phyloP scores from a whole-genome alignment of 768 basidiomycete species.

The Kwoniella sp. region DNA sequence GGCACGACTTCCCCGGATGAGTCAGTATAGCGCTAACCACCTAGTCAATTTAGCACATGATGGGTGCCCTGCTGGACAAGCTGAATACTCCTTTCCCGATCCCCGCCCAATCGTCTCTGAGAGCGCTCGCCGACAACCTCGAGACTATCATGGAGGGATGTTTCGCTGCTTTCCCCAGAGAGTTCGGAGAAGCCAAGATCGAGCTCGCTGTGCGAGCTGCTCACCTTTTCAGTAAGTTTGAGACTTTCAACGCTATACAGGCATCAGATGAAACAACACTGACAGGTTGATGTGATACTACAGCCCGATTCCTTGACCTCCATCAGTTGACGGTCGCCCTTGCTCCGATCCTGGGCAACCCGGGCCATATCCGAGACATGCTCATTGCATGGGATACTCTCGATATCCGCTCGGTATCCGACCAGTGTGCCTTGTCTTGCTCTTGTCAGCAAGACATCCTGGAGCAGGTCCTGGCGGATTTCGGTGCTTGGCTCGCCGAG shows the following conservation, averaged over 20 bases:
- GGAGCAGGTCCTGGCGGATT: conserved; percentile 63
- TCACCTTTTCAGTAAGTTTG: conserved; percentile 38
- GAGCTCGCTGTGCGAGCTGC: conserved; percentile 34
- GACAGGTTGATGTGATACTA: not conserved
- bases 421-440: conserved; percentile 34
- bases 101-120: conserved; percentile 13
- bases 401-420: conserved; percentile 25
- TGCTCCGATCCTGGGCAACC: conserved; percentile 31
- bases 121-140: conserved; percentile 26
- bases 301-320: conserved; percentile 39
- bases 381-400: conserved; percentile 34
- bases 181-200: conserved; percentile 32
- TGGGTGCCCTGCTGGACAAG: conserved; percentile 23
- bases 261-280: not conserved
- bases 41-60: too few species aligned
- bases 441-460: conserved; percentile 70
- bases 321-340: conserved; percentile 37
- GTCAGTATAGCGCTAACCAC: too few species aligned
- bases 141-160: conserved; percentile 28
- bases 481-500: conserved; percentile 29
- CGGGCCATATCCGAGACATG: conserved; percentile 25
- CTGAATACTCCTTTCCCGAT: conserved; percentile 8
- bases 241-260: not conserved
- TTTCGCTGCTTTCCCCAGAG: conserved; percentile 14
- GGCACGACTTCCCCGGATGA: too few species aligned